These are phyloP conservation scores for Hericium coralloides DNA, from an alignment of 768 basidiomycete species.

Conservation along the genomic window DNA sequence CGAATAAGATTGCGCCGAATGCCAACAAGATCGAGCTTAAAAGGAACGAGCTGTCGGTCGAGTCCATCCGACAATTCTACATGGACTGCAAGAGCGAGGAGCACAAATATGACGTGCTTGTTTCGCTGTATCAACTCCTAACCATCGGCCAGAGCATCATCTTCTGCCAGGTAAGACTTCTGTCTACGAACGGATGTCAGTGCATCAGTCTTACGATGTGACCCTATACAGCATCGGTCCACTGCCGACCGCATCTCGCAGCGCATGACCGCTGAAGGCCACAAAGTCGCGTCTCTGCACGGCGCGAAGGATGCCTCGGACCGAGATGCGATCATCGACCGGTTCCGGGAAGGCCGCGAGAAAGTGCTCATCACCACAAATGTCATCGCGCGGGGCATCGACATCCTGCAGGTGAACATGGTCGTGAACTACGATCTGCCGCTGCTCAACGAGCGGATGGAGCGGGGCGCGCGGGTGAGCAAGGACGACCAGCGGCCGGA, in stretches of 20 bases:
- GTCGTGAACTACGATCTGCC: constrained; percentile 99
- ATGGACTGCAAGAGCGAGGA: constrained; percentile 91
- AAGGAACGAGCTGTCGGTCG: constrained; percentile 88
- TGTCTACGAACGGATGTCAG: not conserved
- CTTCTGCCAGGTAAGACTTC: constrained; percentile 58
- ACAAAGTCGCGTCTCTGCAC: constrained; percentile 93
- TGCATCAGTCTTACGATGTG: not conserved
- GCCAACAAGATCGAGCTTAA: constrained; percentile 96
- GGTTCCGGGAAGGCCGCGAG: constrained; percentile 91
- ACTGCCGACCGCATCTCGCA: constrained; percentile 89
- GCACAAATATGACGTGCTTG: constrained; percentile 93
- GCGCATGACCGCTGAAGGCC: constrained; percentile 88
- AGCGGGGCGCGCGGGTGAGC: constrained; percentile 24
- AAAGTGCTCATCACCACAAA: constrained; percentile 99
- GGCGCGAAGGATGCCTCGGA: constrained; percentile 87
- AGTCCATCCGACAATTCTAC: constrained; percentile 94
- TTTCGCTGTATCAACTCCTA: constrained; percentile 79
- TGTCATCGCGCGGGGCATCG: constrained; percentile 96
- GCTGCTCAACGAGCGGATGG: constrained; percentile 61
- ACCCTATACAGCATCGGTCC: constrained; percentile 49
- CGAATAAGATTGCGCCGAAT: constrained; percentile 83
- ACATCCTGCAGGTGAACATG: constrained; percentile 99
- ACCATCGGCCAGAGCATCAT: constrained; percentile 99
- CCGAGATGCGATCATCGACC: constrained; percentile 88
- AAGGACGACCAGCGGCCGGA: constrained; percentile 58